A percentile compares a stretch with the other conserved stretches of the same genome.
phyloP scores from a whole-genome alignment of 1,139 yeast species.

The Diutina neorugosa region DNA sequence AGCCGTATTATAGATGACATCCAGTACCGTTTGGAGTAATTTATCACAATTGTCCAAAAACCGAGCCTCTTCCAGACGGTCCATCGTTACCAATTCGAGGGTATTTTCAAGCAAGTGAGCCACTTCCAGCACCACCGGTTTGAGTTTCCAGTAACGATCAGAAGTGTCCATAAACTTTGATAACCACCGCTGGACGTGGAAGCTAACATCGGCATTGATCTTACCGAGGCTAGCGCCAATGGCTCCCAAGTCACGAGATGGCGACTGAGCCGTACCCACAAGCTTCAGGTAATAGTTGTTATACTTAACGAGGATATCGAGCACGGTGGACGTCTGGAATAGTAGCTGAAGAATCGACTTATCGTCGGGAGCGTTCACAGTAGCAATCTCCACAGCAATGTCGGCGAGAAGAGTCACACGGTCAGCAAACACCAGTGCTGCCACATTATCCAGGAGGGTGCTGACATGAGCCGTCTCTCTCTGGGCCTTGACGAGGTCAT shows the following conservation, averaged over 20 bases:
- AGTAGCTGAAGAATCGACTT: neutral
- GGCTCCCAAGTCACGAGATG: neutral
- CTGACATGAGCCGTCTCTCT: neutral
- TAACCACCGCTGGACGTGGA: conserved; percentile 3
- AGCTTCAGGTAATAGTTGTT: neutral
- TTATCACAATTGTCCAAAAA: conserved; percentile 7
- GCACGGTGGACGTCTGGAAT: neutral
- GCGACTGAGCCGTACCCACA: neutral
- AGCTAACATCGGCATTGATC: conserved; percentile 8
- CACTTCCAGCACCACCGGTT: neutral
- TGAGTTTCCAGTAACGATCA: neutral
- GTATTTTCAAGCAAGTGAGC: conserved; percentile 7
- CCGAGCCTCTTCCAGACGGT: conserved; percentile 6
- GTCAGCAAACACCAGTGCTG: neutral
- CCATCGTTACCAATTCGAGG: conserved; percentile 7
- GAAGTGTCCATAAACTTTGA: conserved; percentile 5
- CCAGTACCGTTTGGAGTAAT: conserved; percentile 6
- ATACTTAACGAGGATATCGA: neutral
- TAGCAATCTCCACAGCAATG: neutral
- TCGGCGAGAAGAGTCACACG: neutral
- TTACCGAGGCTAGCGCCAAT: conserved; percentile 9
- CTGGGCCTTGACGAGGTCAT: neutral
- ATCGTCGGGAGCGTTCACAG: neutral
- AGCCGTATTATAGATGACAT: conserved; percentile 5
- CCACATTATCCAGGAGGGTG: neutral